Percentiles rank a stretch among this genome's conserved stretches.
Conservation (phyloP, 2,329 filamentous ascomycete genomes). For the Exutisphaerella laricina region DNA sequence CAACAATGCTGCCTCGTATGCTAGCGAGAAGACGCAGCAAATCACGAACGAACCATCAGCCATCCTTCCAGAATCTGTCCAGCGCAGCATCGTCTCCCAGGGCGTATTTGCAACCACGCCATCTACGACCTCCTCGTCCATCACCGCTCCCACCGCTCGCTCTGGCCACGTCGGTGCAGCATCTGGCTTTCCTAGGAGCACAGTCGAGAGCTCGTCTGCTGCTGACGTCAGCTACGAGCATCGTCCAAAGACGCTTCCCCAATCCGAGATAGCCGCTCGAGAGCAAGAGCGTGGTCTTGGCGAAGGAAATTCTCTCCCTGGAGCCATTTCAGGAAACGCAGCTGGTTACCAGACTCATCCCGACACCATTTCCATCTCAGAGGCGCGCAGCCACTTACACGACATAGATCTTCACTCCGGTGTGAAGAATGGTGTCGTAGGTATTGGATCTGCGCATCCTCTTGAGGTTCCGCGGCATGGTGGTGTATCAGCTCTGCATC, state of each 20-base stretch:
- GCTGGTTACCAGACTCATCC: neutral
- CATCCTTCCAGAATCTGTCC: constrained; percentile 32
- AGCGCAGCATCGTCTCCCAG: constrained; percentile 32
- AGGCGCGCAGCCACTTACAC: neutral
- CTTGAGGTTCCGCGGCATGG: neutral
- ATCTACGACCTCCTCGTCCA: constrained; percentile 36
- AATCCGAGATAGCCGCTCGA: constrained; percentile 3
- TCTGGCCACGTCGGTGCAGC: neutral
- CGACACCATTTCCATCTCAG: too few species aligned
- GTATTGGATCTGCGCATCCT: neutral
- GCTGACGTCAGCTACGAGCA: constrained; percentile 8
- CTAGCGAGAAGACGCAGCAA: too few species aligned
- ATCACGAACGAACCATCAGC: too few species aligned
- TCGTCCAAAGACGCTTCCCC: constrained; percentile 10
- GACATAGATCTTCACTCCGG: constrained; percentile 3
- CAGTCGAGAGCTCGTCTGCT: constrained; percentile 1
- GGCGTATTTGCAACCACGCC: constrained; percentile 43
- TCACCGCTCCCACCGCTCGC: constrained; percentile 5
- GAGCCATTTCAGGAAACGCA: neutral
- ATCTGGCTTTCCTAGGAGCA: neutral
- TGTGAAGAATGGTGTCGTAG: constrained; percentile 2
- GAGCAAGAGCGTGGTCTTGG: constrained; percentile 4
- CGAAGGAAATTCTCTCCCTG: neutral
- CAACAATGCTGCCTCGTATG: neutral
- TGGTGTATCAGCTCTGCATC: neutral